These are phyloP conservation scores for Cystobasidium slooffiae DNA, from an alignment of 1,284 basidiomycete species.

Conservation along the genomic window DNA sequence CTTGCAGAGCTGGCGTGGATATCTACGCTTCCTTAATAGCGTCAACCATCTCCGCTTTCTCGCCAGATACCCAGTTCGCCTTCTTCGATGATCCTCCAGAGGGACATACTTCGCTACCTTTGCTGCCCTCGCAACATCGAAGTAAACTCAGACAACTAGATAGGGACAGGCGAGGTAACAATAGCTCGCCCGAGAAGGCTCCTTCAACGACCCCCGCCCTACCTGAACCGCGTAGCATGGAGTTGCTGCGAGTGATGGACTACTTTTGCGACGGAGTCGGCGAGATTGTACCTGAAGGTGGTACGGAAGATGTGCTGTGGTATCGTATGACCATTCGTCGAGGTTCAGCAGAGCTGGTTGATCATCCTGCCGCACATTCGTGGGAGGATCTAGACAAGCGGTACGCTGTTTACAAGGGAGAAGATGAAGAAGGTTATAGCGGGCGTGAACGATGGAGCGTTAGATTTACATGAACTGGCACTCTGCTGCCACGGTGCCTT, in stretches of 20 bases:
- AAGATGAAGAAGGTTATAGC: slow-evolving; percentile 35
- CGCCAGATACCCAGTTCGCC: slow-evolving; percentile 12
- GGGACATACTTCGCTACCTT: slow-evolving; percentile 10
- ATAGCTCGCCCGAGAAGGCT: background rate
- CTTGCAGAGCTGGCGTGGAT: slow-evolving; percentile 33
- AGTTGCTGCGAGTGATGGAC: slow-evolving; percentile 18
- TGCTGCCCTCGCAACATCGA: slow-evolving; percentile 18
- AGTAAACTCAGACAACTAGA: slow-evolving; percentile 13
- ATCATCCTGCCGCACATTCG: no score
- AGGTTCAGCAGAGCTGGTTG: background rate
- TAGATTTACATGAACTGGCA: slow-evolving; percentile 6
- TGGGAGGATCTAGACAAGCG: slow-evolving; percentile 12
- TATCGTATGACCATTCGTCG: slow-evolving; percentile 15
- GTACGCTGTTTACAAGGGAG: slow-evolving; percentile 31
- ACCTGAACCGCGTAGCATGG: slow-evolving; percentile 9
- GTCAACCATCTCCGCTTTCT: slow-evolving; percentile 20
- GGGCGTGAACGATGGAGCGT: slow-evolving; percentile 34
- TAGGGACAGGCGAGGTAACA: background rate
- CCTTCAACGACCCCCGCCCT: background rate
- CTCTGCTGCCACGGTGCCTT: background rate
- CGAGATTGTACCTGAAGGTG: slow-evolving; percentile 13
- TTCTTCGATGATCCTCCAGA: slow-evolving; percentile 37
- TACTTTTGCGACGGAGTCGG: slow-evolving; percentile 39
- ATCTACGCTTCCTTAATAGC: slow-evolving; percentile 31
- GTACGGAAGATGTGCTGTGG: slow-evolving; percentile 35